Percentiles rank a stretch among this genome's conserved stretches.
Conservation (phyloP, 768 basidiomycete genomes). For the Fomitopsis serialis region DNA sequence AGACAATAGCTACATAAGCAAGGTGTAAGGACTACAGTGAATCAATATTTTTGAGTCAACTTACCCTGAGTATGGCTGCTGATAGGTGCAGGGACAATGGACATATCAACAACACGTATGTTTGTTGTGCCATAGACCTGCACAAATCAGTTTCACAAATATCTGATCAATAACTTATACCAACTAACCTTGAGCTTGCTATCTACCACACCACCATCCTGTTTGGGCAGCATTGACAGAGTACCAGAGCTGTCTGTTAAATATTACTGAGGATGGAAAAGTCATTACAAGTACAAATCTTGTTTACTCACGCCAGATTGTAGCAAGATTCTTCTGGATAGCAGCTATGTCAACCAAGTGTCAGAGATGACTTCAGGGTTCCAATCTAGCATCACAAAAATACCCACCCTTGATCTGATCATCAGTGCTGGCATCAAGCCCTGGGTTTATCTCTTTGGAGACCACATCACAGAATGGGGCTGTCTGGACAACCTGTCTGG, state of each 20-base stretch:
- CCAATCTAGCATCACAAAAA: not conserved
- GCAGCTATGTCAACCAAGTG: not conserved
- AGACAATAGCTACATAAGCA: too few species aligned
- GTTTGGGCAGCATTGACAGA: slow-evolving; percentile 34
- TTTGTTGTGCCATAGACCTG: slow-evolving; percentile 36
- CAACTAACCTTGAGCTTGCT: slow-evolving; percentile 23
- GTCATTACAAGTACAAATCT: not conserved
- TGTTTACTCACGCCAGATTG: slow-evolving; percentile 14
- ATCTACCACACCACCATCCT: slow-evolving; percentile 35
- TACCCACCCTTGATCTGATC: slow-evolving; percentile 7
- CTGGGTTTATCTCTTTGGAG: slow-evolving; percentile 7
- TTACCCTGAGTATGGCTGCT: slow-evolving; percentile 29
- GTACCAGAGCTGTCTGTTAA: slow-evolving; percentile 29
- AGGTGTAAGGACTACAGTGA: not conserved
- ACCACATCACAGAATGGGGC: slow-evolving; percentile 12
- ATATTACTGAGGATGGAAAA: not conserved
- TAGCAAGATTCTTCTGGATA: slow-evolving; percentile 6
- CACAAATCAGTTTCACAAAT: not conserved
- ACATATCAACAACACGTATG: slow-evolving; percentile 42
- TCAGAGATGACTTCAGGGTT: not conserved
- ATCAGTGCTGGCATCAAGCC: slow-evolving; percentile 5
- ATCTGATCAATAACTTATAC: not conserved
- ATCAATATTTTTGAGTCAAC: too few species aligned
- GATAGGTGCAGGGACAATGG: slow-evolving; percentile 35
- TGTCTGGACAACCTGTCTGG: slow-evolving; percentile 13